Base-by-base conservation (phyloP, 2,329 filamentous ascomycete species). In the Sclerotinia nivalis region DNA sequence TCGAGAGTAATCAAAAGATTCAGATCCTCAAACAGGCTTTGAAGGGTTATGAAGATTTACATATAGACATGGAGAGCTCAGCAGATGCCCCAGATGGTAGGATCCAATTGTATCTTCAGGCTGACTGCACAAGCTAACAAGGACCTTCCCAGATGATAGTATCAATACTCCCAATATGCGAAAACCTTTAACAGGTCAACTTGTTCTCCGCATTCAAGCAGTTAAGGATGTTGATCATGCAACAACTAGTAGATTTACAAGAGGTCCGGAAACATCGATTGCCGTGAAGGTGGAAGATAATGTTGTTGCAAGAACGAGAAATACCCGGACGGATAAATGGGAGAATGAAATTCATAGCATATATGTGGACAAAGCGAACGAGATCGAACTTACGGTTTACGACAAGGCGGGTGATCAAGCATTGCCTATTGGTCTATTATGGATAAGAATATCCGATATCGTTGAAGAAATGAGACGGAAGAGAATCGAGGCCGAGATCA, bases 1-100 rank as follows among this genome's bases (percentile, higher is more conserved):
- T 97, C 72, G 96, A 99, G 82, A 98, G 95, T 82, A 97, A 94
- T 80, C 95, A 98, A 81, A 99, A 99, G 83, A 97, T 99, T 62
- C 90, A 97, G 76, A 86, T 99, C 73, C 84, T 99, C 74, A 97
- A 96, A 82, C 94, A 98, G 83, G 94, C 96, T 62, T 85, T 99
- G 78, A 97, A 97, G 82, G 87, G 95, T 86, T 99, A 99, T 77
- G 95, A 97, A 80, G 96, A 98, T 81, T 86, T 99, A 68, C 95
- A 99, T 78, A 93, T 99, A 71, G 95, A 97, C 78, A 91, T 97
- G 77, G 93, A 97, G 74, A 85, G 82, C 75, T 86, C 87, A 7
- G 83, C 89, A 55, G 93, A 96, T 78, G 87, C 87, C 47, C 87
- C 88, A 67, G 94, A 97, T 82, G 93, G 93, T 96, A 86, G 77